A percentile compares a stretch with the other conserved stretches of the same genome.
phyloP scores from a whole-genome alignment of 768 basidiomycete species.

The Guyanaporus albipodus region DNA sequence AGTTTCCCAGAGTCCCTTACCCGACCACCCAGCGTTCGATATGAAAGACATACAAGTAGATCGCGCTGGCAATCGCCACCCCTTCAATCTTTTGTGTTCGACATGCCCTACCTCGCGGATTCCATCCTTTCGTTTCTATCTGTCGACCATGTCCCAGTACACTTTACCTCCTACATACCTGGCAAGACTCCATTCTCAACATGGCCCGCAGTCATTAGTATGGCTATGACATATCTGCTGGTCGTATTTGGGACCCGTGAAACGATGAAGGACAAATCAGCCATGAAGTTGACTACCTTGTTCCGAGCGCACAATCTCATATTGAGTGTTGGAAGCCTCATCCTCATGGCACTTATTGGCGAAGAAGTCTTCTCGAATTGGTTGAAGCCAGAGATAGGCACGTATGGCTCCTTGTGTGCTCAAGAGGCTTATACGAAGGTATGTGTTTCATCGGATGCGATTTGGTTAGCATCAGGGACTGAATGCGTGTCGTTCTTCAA shows the following conservation, averaged over 20 bases:
- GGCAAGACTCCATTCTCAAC: constrained; percentile 84
- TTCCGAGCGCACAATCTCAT: constrained; percentile 89
- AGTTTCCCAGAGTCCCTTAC: neutral
- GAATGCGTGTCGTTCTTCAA: constrained; percentile 28
- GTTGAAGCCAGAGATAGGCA: constrained; percentile 68
- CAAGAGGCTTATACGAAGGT: constrained; percentile 78
- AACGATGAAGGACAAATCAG: constrained; percentile 71
- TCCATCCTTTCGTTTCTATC: constrained; percentile 54
- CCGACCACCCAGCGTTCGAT: neutral
- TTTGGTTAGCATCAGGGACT: neutral
- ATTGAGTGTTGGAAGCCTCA: constrained; percentile 71
- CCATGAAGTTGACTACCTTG: constrained; percentile 67
- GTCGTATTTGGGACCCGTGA: constrained; percentile 80
- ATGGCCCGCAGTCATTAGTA: constrained; percentile 55
- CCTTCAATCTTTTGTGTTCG: neutral
- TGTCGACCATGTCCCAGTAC: constrained; percentile 48
- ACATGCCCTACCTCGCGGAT: constrained; percentile 71
- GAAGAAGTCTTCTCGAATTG: constrained; percentile 85
- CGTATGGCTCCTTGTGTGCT: constrained; percentile 73
- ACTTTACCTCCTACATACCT: constrained; percentile 61
- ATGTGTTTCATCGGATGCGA: constrained; percentile 29
- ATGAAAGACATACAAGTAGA: constrained; percentile 10
- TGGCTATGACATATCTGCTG: constrained; percentile 75
- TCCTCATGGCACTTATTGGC: constrained; percentile 76
- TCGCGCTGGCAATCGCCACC: neutral